Conservation (phyloP, 108 stramenopile species). For the Nannochloropsis salina region DNA sequence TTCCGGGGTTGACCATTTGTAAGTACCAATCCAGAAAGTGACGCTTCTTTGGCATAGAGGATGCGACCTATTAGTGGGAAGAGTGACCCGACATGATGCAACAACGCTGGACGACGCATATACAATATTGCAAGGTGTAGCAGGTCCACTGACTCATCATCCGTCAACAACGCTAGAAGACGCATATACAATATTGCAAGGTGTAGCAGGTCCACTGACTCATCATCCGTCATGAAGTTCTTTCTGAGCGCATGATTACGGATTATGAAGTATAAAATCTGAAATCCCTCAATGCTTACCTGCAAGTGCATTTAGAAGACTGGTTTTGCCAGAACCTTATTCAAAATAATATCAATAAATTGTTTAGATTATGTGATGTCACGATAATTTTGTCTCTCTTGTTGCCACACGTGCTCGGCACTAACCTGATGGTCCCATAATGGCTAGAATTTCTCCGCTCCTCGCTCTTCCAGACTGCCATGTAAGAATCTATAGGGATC, state of each 20-base stretch:
- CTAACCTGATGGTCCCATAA: constrained; percentile 7
- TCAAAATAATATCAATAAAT: not conserved
- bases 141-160: too few species aligned
- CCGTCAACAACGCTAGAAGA: too few species aligned
- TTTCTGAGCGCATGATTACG: too few species aligned
- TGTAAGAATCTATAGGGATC: not conserved
- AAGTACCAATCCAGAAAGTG: constrained; percentile 8
- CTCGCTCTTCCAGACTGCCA: not conserved
- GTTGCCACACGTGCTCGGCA: not conserved
- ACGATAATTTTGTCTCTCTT: not conserved
- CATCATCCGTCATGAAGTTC: too few species aligned
- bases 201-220: too few species aligned
- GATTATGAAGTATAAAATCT: too few species aligned
- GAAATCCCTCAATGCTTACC: not conserved
- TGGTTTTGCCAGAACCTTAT: not conserved
- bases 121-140: too few species aligned
- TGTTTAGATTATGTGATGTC: not conserved
- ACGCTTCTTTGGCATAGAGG: not conserved
- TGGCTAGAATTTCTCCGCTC: constrained; percentile 2
- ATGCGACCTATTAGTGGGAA: not conserved
- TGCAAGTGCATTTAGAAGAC: not conserved
- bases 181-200: too few species aligned
- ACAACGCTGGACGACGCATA: too few species aligned
- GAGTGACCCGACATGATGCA: too few species aligned
- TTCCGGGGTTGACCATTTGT: constrained; percentile 11